These are phyloP conservation scores for Colletotrichum magnum DNA, from an alignment of 2,329 filamentous ascomycete species.

Conservation along the genomic window DNA sequence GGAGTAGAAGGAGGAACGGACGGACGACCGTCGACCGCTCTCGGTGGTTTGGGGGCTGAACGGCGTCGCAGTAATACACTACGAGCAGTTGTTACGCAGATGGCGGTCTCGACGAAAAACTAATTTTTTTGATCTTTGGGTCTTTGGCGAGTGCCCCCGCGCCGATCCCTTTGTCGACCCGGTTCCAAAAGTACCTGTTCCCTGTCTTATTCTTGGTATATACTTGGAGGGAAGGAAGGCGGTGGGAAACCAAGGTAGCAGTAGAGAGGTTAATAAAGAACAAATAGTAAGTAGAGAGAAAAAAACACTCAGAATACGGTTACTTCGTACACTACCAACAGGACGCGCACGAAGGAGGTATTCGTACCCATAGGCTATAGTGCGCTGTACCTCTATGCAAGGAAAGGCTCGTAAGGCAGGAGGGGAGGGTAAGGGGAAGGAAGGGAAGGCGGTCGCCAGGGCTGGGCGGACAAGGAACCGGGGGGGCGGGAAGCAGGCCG, in stretches of 20 bases:
- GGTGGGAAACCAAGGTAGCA: neutral
- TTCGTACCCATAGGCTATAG: too few relatives aligned
- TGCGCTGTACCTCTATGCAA: too few relatives aligned
- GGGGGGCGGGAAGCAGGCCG: conserved; percentile 24
- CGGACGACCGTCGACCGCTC: conserved; percentile 21
- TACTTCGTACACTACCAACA: too few relatives aligned
- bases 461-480: conserved; percentile 13
- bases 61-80: conserved; percentile 21
- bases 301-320: neutral
- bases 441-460: conserved; percentile 2
- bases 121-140: neutral
- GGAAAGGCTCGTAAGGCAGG: conserved; percentile 2
- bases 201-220: conserved; percentile 3
- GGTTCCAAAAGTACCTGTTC: neutral
- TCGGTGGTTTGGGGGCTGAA: conserved; percentile 35
- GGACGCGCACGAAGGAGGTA: too few relatives aligned
- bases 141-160: conserved; percentile 11
- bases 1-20: conserved; percentile 6
- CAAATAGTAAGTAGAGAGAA: neutral
- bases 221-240: neutral
- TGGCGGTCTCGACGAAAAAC: conserved; percentile 22
- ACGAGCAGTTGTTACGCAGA: conserved; percentile 27
- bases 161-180: conserved; percentile 17
- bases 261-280: neutral
- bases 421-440: neutral